Evolutionary conservation across 192 early-diverging fungal species (phyloP), one percentile per base, ranked within the genome.

Genomic region (Helicostylum pulchrum): DNA sequence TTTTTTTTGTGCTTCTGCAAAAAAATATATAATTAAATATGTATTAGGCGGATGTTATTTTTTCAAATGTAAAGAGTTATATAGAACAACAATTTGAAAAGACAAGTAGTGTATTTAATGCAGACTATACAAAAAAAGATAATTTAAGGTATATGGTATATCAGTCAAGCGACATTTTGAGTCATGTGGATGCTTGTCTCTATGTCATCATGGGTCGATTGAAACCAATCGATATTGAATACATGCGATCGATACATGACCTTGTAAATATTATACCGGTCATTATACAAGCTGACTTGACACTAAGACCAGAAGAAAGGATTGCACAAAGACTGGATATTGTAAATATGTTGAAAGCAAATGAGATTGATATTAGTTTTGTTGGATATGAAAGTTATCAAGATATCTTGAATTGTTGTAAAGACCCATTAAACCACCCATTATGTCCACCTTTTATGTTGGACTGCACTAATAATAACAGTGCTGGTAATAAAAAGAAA

Each of bases 221-320:
- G 11, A 90, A 88, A 57, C 77, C 83, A n/a, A 81, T 86, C n/a
- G 89, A 90, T 66, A 61, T 88, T 20, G 89, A 90, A 70, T 90
- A 82, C 61, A 83, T 90, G 76, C 74, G 85, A 21, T 49, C 66
- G 19, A 73, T 82, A 17, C 78, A 78, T 30, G 73, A 80, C 36
- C 74, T 89, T 48, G 69, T 77, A 43, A 83, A 80, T 54, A 76
- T 91, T 10, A 70, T 92, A 20, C 89, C 89, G 7, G 77, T 91
- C 20, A 85, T 91, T 45, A 56, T 83, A 32, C 90, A 91, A 58
- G 65, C 76, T 43, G 89, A 90, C 70, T 57, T 56, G 21, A 77
- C 81, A 8, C 64, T 85, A 43, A 62, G 70, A 2, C 62, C 65
- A 17, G 56, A 76, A 31, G 78, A 88, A 46, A 69, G 87, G 31